phyloP scores from a whole-genome alignment of 2,329 filamentous ascomycete species.

The Ascochyta koolunga region DNA sequence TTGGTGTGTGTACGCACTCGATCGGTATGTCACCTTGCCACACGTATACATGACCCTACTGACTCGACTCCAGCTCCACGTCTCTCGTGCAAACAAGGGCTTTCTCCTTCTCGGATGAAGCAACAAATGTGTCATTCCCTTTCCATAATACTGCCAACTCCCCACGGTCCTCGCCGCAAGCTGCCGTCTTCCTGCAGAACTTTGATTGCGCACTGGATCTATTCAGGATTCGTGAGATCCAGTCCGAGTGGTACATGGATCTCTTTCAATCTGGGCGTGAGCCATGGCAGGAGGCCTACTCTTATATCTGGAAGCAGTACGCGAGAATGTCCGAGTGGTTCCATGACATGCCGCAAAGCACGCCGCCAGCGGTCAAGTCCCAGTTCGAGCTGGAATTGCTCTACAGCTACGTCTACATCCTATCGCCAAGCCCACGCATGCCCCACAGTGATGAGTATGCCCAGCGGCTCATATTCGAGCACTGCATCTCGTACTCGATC shows the following conservation, averaged over 20 bases:
- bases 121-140: constrained; percentile 80
- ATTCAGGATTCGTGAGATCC: constrained; percentile 81
- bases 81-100: constrained; percentile 86
- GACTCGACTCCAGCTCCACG: constrained; percentile 66
- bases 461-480: constrained; percentile 82
- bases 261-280: constrained; percentile 79
- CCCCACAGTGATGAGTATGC: constrained; percentile 77
- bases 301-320: constrained; percentile 78
- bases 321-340: constrained; percentile 81
- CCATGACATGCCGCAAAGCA: constrained; percentile 71
- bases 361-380: constrained; percentile 69
- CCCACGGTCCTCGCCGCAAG: constrained; percentile 54
- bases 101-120: constrained; percentile 93
- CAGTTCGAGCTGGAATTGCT: constrained; percentile 87
- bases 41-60: constrained; percentile 23
- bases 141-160: constrained; percentile 49
- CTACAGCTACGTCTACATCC: constrained; percentile 89
- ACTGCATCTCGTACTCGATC: constrained; percentile 80
- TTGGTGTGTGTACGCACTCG: constrained; percentile 87
- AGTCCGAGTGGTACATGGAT: constrained; percentile 89
- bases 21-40: constrained; percentile 63
- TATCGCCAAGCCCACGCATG: constrained; percentile 78
- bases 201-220: constrained; percentile 76
- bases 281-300: constrained; percentile 70
- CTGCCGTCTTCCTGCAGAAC: constrained; percentile 60